phyloP scores from a whole-genome alignment of 2,329 filamentous ascomycete genomes.

The Fusarium vanettenii region DNA sequence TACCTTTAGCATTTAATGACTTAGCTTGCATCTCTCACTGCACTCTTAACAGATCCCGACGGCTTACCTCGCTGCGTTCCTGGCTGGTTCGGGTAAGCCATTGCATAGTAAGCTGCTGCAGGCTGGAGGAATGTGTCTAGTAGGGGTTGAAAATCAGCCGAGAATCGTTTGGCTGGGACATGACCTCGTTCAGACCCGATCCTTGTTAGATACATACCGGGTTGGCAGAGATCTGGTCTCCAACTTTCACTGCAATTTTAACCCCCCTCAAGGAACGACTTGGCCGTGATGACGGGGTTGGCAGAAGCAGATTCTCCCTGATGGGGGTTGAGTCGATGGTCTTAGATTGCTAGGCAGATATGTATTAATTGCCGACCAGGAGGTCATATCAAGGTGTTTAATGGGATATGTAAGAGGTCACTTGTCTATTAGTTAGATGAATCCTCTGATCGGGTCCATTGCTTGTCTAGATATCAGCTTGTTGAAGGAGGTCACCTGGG shows the following conservation, averaged over 20 bases:
- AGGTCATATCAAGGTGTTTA: background rate
- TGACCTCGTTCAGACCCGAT: background rate
- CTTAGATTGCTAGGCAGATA: background rate
- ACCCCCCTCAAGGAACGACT: background rate
- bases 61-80: background rate
- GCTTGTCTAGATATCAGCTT: background rate
- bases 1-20: too few relatives aligned
- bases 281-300: background rate
- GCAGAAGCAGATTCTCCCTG: background rate
- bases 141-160: background rate
- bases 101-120: background rate
- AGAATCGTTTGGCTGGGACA: background rate
- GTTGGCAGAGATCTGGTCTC: too few relatives aligned
- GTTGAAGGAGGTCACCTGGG: background rate
- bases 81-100: background rate
- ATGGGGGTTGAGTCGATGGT: background rate
- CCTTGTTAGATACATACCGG: too few relatives aligned
- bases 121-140: background rate
- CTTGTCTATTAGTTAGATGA: background rate
- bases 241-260: background rate
- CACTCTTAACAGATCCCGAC: background rate
- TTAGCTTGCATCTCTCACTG: too few relatives aligned
- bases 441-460: background rate
- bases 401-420: background rate
- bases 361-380: background rate